A percentile compares a stretch with the other conserved stretches of the same genome.
phyloP scores from a whole-genome alignment of 257 asterid genomes.

The Salvia splendens region DNA sequence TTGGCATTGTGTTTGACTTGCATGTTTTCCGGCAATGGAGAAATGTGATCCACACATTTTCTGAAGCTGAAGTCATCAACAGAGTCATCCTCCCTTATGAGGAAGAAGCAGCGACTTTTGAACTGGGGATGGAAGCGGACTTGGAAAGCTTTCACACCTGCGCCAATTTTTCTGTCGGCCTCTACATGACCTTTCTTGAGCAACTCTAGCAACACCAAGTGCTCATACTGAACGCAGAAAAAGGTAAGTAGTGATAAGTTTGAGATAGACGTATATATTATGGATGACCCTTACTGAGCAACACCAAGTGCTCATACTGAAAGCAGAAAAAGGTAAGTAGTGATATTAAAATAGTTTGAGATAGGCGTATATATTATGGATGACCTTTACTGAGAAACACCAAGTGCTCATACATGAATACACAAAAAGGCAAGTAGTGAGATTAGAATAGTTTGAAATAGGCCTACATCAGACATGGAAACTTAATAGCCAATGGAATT shows the following conservation, averaged over 20 bases:
- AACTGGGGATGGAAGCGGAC: slow-evolving; percentile 75
- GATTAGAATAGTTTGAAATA: background rate
- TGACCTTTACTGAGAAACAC: no score
- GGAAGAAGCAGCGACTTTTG: slow-evolving; percentile 88
- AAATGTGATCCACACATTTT: slow-evolving; percentile 81
- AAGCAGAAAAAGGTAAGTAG: slow-evolving; percentile 5
- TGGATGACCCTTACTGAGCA: no score
- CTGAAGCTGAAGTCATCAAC: slow-evolving; percentile 93
- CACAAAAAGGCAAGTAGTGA: background rate
- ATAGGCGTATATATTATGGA: background rate
- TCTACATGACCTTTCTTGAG: slow-evolving; percentile 86
- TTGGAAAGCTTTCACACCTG: slow-evolving; percentile 68
- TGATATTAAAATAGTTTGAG: background rate
- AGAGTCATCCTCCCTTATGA: slow-evolving; percentile 73
- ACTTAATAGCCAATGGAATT: background rate
- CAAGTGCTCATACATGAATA: slow-evolving; percentile 56
- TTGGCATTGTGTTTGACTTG: slow-evolving; percentile 65
- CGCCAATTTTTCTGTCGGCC: slow-evolving; percentile 82
- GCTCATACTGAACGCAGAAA: slow-evolving; percentile 61
- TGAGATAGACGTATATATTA: background rate
- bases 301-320: slow-evolving; percentile 68
- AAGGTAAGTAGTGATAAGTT: background rate
- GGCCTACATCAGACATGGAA: background rate
- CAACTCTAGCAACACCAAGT: slow-evolving; percentile 59
- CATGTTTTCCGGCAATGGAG: slow-evolving; percentile 84